These are phyloP conservation scores for Acrodontium crateriforme DNA, from an alignment of 2,329 filamentous ascomycete species.

Conservation along the genomic window DNA sequence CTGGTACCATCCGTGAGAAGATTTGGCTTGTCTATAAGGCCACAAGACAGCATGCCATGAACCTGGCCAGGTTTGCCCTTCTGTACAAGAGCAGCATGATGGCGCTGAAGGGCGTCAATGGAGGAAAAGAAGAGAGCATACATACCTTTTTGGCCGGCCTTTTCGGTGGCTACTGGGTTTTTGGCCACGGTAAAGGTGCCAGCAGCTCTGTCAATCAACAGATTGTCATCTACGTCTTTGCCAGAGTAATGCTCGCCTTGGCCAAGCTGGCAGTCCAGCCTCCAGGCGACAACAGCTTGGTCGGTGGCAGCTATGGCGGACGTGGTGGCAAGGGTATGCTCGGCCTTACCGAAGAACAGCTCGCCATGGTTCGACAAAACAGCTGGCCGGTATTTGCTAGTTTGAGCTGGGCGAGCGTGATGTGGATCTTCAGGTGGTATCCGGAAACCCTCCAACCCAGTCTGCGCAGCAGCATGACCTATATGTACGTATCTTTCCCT, in stretches of 20 bases:
- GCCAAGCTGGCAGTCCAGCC: slow-evolving; percentile 70
- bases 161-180: slow-evolving; percentile 82
- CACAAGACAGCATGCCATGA: slow-evolving; percentile 78
- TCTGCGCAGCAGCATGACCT: slow-evolving; percentile 88
- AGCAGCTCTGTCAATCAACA: slow-evolving; percentile 73
- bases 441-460: slow-evolving; percentile 84
- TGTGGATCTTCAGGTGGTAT: slow-evolving; percentile 89
- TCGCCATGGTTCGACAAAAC: slow-evolving; percentile 38
- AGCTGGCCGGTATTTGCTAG: slow-evolving; percentile 91
- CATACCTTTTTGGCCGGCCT: slow-evolving; percentile 81
- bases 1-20: slow-evolving; percentile 70
- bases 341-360: slow-evolving; percentile 24
- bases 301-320: slow-evolving; percentile 24
- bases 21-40: slow-evolving; percentile 63
- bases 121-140: slow-evolving; percentile 52
- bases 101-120: slow-evolving; percentile 43
- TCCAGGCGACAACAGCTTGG: slow-evolving; percentile 24
- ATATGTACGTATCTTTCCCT: slow-evolving; percentile 55
- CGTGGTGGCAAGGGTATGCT: slow-evolving; percentile 29
- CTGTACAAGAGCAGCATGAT: slow-evolving; percentile 81
- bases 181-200: slow-evolving; percentile 59
- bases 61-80: slow-evolving; percentile 79
- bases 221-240: slow-evolving; percentile 97
- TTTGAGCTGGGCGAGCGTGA: slow-evolving; percentile 81
- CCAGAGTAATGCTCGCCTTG: slow-evolving; percentile 70